phyloP scores from a whole-genome alignment of 129 eudicot genomes.

The Heracleum sosnowskyi region DNA sequence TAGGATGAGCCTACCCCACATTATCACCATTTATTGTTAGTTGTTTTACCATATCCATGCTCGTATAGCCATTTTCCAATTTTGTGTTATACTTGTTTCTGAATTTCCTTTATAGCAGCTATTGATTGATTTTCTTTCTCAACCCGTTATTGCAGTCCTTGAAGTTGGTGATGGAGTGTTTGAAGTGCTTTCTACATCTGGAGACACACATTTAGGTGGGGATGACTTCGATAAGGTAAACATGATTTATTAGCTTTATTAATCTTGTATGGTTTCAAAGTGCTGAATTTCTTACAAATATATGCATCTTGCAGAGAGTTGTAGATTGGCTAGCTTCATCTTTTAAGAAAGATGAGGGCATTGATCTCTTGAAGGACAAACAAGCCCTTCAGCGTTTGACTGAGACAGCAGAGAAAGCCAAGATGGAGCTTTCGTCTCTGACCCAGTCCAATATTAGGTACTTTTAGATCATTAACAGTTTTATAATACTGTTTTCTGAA shows the following conservation, averaged over 20 bases:
- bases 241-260: not conserved
- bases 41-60: not conserved
- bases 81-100: not conserved
- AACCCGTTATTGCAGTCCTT: slow-evolving; percentile 52
- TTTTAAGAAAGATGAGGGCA: slow-evolving; percentile 89
- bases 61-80: not conserved
- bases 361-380: slow-evolving; percentile 90
- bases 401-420: slow-evolving; percentile 98
- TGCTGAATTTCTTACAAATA: not conserved
- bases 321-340: slow-evolving; percentile 92
- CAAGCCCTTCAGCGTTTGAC: slow-evolving; percentile 97
- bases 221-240: slow-evolving; percentile 96
- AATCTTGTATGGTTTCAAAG: not conserved
- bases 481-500: not conserved
- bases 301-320: slow-evolving; percentile 53
- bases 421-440: slow-evolving; percentile 93
- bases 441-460: slow-evolving; percentile 92
- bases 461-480: not conserved
- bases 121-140: slow-evolving; percentile 14
- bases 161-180: slow-evolving; percentile 99
- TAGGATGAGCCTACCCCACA: not conserved
- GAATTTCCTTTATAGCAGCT: not conserved
- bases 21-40: not conserved
- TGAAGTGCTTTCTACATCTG: slow-evolving; percentile 98
- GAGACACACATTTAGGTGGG: slow-evolving; percentile 98